These are phyloP conservation scores for Mycena venus DNA, from an alignment of 768 basidiomycete genomes.

Conservation along the genomic window DNA sequence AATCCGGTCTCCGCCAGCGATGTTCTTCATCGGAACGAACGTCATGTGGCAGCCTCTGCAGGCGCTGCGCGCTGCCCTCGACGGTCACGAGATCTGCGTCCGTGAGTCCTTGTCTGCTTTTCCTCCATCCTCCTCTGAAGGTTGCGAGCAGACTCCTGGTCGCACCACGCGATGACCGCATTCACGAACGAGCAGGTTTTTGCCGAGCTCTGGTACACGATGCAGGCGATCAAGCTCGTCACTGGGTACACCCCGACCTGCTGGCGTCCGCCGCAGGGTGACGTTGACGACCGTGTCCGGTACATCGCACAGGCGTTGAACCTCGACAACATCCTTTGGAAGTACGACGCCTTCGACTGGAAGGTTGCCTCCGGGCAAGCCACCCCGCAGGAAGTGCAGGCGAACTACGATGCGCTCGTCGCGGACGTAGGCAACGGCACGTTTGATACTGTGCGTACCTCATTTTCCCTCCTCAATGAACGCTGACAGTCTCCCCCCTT, in stretches of 20 bases:
- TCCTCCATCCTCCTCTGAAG: background rate
- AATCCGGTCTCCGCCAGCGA: conserved; percentile 50
- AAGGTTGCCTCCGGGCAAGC: conserved; percentile 34
- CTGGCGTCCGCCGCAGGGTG: conserved; percentile 57
- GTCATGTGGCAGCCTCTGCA: conserved; percentile 69
- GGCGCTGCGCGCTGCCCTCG: conserved; percentile 63
- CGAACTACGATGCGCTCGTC: conserved; percentile 25
- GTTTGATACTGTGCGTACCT: conserved; percentile 13
- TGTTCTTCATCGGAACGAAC: conserved; percentile 76
- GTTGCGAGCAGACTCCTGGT: conserved; percentile 59
- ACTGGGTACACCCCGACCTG: conserved; percentile 70
- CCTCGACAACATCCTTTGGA: conserved; percentile 76
- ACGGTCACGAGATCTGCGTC: conserved; percentile 72
- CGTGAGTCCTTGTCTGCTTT: conserved; percentile 58
- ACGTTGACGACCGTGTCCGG: conserved; percentile 33
- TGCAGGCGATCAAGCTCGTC: conserved; percentile 67
- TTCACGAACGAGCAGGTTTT: conserved; percentile 76
- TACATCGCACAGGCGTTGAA: conserved; percentile 26
- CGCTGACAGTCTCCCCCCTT: background rate
- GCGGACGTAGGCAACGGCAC: background rate
- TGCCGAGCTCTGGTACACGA: conserved; percentile 81
- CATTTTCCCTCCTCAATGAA: no score
- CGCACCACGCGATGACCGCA: conserved; percentile 70
- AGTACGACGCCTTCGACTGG: conserved; percentile 40
- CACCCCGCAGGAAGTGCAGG: conserved; percentile 12